Evolutionary conservation across 768 basidiomycete species (phyloP), one percentile per base, ranked within the genome.

Genomic region (Suillus lakei): DNA sequence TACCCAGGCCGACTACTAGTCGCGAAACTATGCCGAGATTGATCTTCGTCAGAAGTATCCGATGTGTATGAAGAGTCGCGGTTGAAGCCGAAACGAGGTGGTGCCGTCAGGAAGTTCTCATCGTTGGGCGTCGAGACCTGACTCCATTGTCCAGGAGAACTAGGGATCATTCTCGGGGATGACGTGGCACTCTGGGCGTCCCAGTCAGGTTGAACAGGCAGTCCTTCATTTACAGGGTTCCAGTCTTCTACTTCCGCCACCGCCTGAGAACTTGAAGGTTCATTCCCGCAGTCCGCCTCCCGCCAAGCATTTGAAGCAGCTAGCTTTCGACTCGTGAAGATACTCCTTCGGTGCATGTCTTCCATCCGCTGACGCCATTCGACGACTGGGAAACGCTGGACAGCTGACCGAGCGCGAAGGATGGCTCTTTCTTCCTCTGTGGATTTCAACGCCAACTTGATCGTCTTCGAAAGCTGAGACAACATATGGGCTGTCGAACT

Each of bases 311-410:
- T 86, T 2, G 80, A 65, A 8, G 88, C 91, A 30, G 95, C 93
- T 2, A 87, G 26, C 34, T 78, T 76, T 60, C 96, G 90, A 72
- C 91, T 95, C 5, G 81, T 80, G 28, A 75, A 77, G 74, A 98
- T 95, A 72, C 90, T 92, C 66, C 96, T 90, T 66, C 85, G 87
- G 75, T 98, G 96, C 84, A 97, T 93, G 76, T 97, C 96, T 79
- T 98, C 96, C 84, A 90, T 92, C 58, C 93, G 88, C 75, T 97
- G 95, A 73, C 96, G 92, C 96, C 96, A 98, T 80, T 98, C 95
- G 32, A 98, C 92, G 64, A 98, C 96, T 5, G 96, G 96, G 91
- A 98, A 98, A 72, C 96, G 93, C 73, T 97, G 96, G 4, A 98
- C 86, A 21, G 95, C 96, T 18, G 96, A 97, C 50, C 96, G 88